Evolutionary conservation across 139 green algal genomes (phyloP), one percentile per base, ranked within the genome.

Genomic region (Marvania coccoides): DNA sequence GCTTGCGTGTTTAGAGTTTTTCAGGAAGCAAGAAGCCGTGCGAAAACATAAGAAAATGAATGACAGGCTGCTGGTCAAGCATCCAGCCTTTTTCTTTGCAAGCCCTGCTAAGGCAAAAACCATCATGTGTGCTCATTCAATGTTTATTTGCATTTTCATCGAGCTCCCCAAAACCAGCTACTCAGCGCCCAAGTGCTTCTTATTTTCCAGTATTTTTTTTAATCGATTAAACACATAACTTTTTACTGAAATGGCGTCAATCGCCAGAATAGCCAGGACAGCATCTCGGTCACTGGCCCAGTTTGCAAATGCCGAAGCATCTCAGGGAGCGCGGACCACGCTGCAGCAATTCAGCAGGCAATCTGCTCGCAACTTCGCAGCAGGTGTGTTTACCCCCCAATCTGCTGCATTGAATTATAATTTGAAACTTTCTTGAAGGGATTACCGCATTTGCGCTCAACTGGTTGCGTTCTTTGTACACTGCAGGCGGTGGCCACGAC

Each of bases 401-500:
- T 51, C 42, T 51, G 19, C 12, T 12, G 10, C 38, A 12, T 12
- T 47, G 10, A 10, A 10, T 12, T 47, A 10, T 47, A 10, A 47
- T n/a, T 47, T 10, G 10, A n/a, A 10, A 47, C 38, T 47, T n/a
- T 12, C 12, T 47, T 47, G 10, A 12, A 10, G 38, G 10, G 38
- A 12, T 10, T 12, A n/a, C 10, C 38, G 10, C 10, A n/a, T 12
- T 12, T n/a, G 38, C 38, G 38, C 38, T 10, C 38, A 10, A 47
- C n/a, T n/a, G n/a, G n/a, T n/a, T 29, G 19, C n/a, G 24, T 56
- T 7, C 3, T 42, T 37, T 56, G 62, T 30, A 38, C 6, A 26
- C 13, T 66, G 55, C 40, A 62, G 73, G 53, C 39, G 67, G 67
- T 23, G 29, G 47, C 8, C 57, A 69, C 7, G 64, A 74, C 10